phyloP scores from a whole-genome alignment of 2,329 filamentous ascomycete species.

The Aspergillus fischeri region DNA sequence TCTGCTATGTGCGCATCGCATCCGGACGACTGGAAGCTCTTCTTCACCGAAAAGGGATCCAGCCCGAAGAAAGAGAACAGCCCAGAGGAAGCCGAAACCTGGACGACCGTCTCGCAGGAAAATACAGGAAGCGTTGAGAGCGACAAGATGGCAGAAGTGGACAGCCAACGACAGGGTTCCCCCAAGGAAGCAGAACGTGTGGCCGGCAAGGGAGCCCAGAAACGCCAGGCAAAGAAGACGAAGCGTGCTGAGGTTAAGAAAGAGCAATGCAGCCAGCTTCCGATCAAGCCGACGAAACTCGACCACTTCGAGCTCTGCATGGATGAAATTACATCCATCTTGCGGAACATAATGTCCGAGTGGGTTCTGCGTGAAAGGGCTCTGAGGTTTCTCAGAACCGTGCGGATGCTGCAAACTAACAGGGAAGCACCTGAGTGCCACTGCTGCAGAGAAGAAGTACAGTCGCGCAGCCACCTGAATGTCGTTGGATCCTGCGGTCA shows the following conservation, averaged over 20 bases:
- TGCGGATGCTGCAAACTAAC: constrained; percentile 17
- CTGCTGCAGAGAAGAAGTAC: constrained; percentile 26
- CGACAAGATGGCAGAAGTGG: neutral
- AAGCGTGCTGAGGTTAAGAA: neutral
- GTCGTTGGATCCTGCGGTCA: constrained; percentile 52
- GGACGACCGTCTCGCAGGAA: neutral
- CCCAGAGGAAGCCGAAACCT: neutral
- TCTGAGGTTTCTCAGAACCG: constrained; percentile 20
- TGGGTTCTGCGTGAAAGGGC: constrained; percentile 19
- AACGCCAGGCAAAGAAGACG: neutral
- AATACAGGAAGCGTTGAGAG: neutral
- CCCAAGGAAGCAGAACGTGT: neutral
- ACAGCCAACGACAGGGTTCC: neutral
- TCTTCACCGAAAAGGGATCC: constrained; percentile 15
- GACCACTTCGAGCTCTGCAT: constrained; percentile 16
- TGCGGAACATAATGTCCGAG: constrained; percentile 19
- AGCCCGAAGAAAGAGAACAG: neutral
- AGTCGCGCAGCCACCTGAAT: constrained; percentile 29
- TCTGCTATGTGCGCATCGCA: constrained; percentile 13
- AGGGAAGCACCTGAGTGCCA: constrained; percentile 23
- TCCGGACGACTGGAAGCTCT: constrained; percentile 27
- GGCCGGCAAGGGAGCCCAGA: neutral
- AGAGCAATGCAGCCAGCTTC: neutral
- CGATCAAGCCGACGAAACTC: constrained; percentile 11
- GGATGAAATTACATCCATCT: constrained; percentile 14